Conservation (phyloP, 306 rosid species). For the Astragalus membranaceus region DNA sequence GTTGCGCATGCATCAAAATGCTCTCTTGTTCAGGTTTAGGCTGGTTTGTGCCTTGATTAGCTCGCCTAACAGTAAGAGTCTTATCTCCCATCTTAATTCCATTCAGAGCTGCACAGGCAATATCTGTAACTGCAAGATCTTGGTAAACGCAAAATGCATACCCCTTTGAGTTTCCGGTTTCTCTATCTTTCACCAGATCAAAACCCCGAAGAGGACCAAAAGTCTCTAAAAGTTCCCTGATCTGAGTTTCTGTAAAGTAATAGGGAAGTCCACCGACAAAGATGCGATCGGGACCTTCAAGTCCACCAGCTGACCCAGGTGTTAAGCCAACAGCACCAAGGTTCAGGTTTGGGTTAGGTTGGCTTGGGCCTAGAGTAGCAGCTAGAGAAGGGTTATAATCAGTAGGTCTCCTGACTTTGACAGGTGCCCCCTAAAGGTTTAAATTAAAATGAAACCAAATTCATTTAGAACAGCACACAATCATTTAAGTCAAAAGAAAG, state of each 20-base stretch:
- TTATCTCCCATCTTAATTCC: constrained; percentile 99
- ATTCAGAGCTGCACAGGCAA: constrained; percentile 94
- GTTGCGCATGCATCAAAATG: constrained; percentile 89
- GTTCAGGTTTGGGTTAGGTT: constrained; percentile 92
- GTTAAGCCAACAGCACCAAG: constrained; percentile 83
- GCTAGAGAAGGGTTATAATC: constrained; percentile 97
- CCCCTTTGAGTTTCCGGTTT: constrained; percentile 97
- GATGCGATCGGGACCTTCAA: constrained; percentile 98
- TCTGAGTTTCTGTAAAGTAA: constrained; percentile 89
- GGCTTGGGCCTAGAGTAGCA: constrained; percentile 98
- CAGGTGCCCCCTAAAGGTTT: constrained; percentile 78
- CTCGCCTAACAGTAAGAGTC: constrained; percentile 96
- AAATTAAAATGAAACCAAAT: constrained; percentile 8
- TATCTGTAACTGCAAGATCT: constrained; percentile 97
- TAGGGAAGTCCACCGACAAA: constrained; percentile 99
- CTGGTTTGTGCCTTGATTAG: constrained; percentile 93
- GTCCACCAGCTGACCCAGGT: constrained; percentile 99
- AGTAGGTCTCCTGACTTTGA: constrained; percentile 97
- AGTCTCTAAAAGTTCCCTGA: constrained; percentile 88
- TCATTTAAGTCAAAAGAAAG: not conserved
- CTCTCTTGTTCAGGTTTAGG: constrained; percentile 97
- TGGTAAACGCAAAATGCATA: constrained; percentile 97
- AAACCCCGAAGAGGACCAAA: constrained; percentile 96
- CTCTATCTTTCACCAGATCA: constrained; percentile 96
- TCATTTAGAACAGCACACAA: not conserved